These are phyloP conservation scores for Populus hybrid DNA, from an alignment of 441 rosid genomes.

Conservation along the genomic window DNA sequence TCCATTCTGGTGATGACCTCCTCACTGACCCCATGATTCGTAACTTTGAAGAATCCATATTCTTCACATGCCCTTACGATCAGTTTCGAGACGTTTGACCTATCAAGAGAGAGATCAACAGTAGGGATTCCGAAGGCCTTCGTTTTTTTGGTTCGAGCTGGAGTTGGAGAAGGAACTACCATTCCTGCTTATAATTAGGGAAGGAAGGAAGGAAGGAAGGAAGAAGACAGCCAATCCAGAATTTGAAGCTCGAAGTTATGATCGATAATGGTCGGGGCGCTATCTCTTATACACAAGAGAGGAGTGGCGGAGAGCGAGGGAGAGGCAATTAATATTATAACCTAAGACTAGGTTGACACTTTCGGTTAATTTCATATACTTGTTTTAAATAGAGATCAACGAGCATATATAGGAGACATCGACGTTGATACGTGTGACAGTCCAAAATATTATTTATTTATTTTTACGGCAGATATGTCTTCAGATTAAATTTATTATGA, in stretches of 20 bases:
- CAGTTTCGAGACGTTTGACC: constrained; percentile 41
- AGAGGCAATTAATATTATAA: neutral
- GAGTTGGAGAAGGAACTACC: constrained; percentile 52
- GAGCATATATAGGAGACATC: neutral
- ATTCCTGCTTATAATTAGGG: constrained; percentile 19
- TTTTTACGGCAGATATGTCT: neutral
- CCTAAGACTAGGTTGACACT: neutral
- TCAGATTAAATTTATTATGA: no score
- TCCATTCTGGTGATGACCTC: constrained; percentile 44
- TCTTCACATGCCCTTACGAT: constrained; percentile 67
- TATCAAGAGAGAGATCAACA: constrained; percentile 45
- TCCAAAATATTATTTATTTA: neutral
- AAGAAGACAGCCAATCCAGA: neutral
- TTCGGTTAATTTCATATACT: neutral
- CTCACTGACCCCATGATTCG: constrained; percentile 60
- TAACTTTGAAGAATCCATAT: constrained; percentile 71
- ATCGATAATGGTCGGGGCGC: neutral
- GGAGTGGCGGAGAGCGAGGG: neutral
- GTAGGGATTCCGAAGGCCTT: constrained; percentile 37
- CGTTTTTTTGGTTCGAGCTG: constrained; percentile 38
- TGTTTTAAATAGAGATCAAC: neutral
- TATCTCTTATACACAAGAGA: neutral
- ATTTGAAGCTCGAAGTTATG: neutral
- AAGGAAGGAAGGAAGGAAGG: neutral
- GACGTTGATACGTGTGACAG: neutral